Base-by-base conservation (phyloP, 805 yeast genomes). In the Phaffomyces antillensis region DNA sequence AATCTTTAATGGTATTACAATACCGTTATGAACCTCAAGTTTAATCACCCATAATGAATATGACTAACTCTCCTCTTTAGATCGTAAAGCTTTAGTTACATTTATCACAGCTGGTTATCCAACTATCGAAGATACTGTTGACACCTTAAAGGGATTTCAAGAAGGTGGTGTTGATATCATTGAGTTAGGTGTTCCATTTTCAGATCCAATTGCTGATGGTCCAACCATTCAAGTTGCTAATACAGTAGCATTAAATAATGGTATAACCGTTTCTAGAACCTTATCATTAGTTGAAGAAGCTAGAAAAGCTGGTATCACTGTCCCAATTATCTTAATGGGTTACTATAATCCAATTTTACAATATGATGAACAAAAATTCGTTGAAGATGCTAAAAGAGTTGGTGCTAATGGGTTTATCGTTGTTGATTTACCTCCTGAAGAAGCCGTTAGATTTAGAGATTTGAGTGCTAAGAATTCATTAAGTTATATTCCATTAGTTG, bases 191-290 rank as follows among this genome's bases (percentile, higher is more conserved):
- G 69, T 93, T 62, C 99, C 99, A 40, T 93, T 93, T 64, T 83
- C 96, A 20, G 99, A 93, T 63, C 99, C 99, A 34, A 89, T 93
- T 63, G 99, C 98, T 31, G 99, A 93, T 65, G 99, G 99, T 40
- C 96, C 98, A 35, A 87, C 96, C 16, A 93, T 93, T 58, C 99
- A 93, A 69, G 80, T 71, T 31, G 88, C 98, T 34, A 90, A 90
- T 68, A 77, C 77, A 18, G 71, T 68, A n/a, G 93, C 99, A 17
- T 73, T 93, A 51, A 73, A 77, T 24, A 91, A 93, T 57, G 95
- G 95, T 13, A 77, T 89, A 48, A 83, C 88, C 28, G 80, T 88
- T 51, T 62, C 69, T 8, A 71, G 73, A 58, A 81, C 88, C 52
- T 67, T 93, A 48, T 89, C 85, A 15, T 61, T 87, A 38, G 86